Base-by-base conservation (phyloP, 306 rosid genomes). In the Senna tora region DNA sequence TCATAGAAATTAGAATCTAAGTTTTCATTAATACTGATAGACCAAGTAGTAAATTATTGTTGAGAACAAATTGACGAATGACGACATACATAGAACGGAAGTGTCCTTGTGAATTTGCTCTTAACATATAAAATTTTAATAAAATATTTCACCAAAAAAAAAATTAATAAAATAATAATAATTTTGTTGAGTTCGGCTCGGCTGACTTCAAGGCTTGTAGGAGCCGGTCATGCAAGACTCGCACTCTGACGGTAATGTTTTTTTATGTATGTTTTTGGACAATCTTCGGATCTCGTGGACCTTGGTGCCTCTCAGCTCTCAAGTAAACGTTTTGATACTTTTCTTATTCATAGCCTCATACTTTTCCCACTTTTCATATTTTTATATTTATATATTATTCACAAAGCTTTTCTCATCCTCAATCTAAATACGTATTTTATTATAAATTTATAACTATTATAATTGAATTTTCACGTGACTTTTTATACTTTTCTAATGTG, bases 311-410 rank as follows among this genome's bases (percentile, higher is more conserved):
- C 39, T 36, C 30, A 25, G 39, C 30, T 50, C 14, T 10, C 28
- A 67, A 49, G 72, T 67, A 49, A 67, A 67, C 72, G 33, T 17
- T 66, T 49, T 6, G 2, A 33, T 67, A 9, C 57, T 16, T 45
- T 46, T 33, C 47, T 17, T n/a, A 28, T 39, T 62, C 51, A 2
- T 3, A 5, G 32, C 45, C 57, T 1, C 10, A 12, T 49, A 1
- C 55, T 46, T 8, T 5, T 16, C 38, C 38, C 36, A 28, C 38
- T 22, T 22, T 41, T 63, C 20, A 14, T 10, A 6, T 14, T 30
- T 4, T 2, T 9, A 10, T 62, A 51, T 36, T 25, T 12, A 12
- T 55, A 25, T 13, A 13, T 17, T 12, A 39, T 39, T 39, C 13
- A 9, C 45, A 39, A 39, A 39, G 45, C 45, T 39, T 39, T 15